Evolutionary conservation across 257 asterid species (phyloP), one percentile per base, ranked within the genome.

Genomic region (Solanum sejunctum): DNA sequence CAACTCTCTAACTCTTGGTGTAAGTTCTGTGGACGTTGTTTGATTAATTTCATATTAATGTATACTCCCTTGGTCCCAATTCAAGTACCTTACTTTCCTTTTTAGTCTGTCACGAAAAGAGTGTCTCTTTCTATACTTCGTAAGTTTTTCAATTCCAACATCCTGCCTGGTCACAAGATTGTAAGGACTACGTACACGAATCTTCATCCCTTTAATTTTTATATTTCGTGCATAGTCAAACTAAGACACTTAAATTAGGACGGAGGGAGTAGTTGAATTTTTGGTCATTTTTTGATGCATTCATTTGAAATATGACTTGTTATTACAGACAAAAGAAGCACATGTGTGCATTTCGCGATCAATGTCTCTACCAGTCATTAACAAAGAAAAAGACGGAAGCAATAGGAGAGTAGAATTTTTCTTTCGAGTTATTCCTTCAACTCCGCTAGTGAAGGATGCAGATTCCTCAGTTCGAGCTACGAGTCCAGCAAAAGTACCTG

Each of bases 341-440:
- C 87, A 81, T 51, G 73, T 81, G 23, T 88, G 69, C 89, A 93
- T 95, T 4, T 81, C 95, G 47, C 89, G 97, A 13, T 95, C 98
- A 20, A 90, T 91, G 51, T 95, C 99, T 87, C 88, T 92, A 61
- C 99, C 99, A 12, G 93, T 87, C 64, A 85, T 88, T 85, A 89
- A 89, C 91, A 95, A 91, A 88, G 83, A 78, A 78, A 78, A 78
- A 52, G 94, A 89, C 12, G 88, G 88, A 32, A 87, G 89, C 88
- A 84, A 89, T 70, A 90, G 89, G 83, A 90, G 86, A 86, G 79
- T 73, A 87, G 94, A 92, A 87, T 91, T 92, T 7, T 91, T 95
- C 90, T 92, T 92, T 86, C 97, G 99, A 52, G 97, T 95, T 69
- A 91, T 94, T 78, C 93, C 94, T 49, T 90, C 98, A 73, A 95